Evolutionary conservation across 768 basidiomycete genomes (phyloP).

Genomic region (Coprinopsis sp.): DNA sequence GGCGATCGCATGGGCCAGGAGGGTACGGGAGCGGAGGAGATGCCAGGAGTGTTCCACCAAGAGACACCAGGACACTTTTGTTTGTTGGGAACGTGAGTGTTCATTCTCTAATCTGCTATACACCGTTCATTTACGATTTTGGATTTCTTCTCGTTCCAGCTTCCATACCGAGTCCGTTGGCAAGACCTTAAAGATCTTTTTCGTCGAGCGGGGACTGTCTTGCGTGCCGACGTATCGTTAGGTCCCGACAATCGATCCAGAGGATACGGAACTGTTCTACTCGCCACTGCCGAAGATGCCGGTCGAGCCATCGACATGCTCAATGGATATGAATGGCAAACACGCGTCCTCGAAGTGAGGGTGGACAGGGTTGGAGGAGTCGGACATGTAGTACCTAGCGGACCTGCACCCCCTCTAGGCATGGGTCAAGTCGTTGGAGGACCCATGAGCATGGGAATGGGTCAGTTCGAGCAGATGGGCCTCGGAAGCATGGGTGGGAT

Average conservation of each 20-base stretch:
- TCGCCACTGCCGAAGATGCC: conserved; percentile 93
- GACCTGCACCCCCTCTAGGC: neutral
- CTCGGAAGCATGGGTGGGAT: too few species aligned
- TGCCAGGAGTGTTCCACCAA: conserved; percentile 41
- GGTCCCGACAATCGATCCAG: conserved; percentile 89
- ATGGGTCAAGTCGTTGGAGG: neutral
- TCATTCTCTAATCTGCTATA: conserved; percentile 5
- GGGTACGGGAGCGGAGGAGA: conserved; percentile 21
- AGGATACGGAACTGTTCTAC: conserved; percentile 91
- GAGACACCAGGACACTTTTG: conserved; percentile 90
- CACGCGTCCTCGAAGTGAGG: conserved; percentile 84
- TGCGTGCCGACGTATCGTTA: conserved; percentile 73
- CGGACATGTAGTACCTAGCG: neutral
- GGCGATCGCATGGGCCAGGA: neutral
- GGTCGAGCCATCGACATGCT: conserved; percentile 93
- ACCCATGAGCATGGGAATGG: too few species aligned
- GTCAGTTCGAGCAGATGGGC: too few species aligned
- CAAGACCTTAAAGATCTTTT: conserved; percentile 98
- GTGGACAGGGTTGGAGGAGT: conserved; percentile 63
- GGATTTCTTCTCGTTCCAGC: conserved; percentile 37
- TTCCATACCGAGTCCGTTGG: conserved; percentile 99
- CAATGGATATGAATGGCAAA: conserved; percentile 97
- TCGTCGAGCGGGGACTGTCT: conserved; percentile 86
- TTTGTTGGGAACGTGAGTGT: conserved; percentile 88
- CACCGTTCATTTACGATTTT: conserved; percentile 7